Base-by-base conservation (phyloP, 257 asterid genomes). In the Solanum chilense region DNA sequence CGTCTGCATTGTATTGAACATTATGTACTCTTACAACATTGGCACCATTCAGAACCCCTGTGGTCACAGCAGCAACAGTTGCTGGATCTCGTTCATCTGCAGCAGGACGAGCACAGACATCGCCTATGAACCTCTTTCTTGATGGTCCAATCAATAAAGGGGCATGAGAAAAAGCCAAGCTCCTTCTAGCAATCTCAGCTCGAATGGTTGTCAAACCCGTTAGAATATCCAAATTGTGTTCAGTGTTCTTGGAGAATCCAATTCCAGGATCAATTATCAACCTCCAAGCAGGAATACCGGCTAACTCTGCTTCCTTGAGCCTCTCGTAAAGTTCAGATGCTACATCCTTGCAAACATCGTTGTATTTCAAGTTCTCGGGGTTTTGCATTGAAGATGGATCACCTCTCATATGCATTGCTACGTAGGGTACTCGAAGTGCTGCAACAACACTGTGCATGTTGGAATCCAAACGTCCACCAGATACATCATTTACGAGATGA, bases 231-330 rank as follows among this genome's bases (percentile, higher is more conserved):
- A 97, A 77, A 89, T 94, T 96, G 6, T 96, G 98, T 21, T 87
- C 95, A 4, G 95, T 95, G n/a, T 88, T 93, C 89, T 97, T 97
- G 6, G 99, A 97, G 88, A 95, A 97, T 33, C 99, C 99, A 12
- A 97, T 91, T 29, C 99, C 99, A 1, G 98, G 99, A 88, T 97
- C 99, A 64, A 93, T 13, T 75, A 96, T 89, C 58, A 97, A 90
- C 93, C 98, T 94, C 99, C 99, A 97, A 76, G 98, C 98, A 41
- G 99, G 99, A 81, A 97, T 89, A 31, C 99, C 99, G 0, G 92
- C 89, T 41, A 92, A 27, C 92, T 97, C 99, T 20, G 99, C 99
- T 71, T 92, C 94, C 85, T 93, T 88, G 88, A 92, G 91, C 62
- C 90, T 86, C 25, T 49, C 21, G 42, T 88, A 90, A 44, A 97